Conservation (phyloP, 495 filamentous ascomycete species). For the Penicillium maclennaniae region DNA sequence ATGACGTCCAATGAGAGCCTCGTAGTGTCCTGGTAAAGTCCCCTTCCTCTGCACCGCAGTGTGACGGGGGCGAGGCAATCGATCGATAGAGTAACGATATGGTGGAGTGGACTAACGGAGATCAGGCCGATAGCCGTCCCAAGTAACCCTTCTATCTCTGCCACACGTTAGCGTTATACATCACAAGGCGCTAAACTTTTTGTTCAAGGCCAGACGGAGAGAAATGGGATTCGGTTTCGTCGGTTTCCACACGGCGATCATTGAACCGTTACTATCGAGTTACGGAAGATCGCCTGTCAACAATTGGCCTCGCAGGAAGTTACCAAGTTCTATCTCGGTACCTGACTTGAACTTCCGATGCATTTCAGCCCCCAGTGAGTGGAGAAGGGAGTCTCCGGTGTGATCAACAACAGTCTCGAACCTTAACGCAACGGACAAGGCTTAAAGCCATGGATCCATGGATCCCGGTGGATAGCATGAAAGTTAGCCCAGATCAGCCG, state of each 20-base stretch:
- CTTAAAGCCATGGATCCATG: constrained; percentile 14
- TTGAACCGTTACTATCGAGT: not conserved
- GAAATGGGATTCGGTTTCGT: constrained; percentile 3
- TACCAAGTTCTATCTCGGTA: not conserved
- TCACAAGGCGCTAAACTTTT: constrained; percentile 20
- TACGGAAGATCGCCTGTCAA: not conserved
- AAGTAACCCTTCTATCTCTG: constrained; percentile 21
- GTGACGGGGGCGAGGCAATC: not conserved
- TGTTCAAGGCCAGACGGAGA: constrained; percentile 1
- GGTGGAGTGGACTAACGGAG: constrained; percentile 10
- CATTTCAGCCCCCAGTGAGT: not conserved
- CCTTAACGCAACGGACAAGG: constrained; percentile 1
- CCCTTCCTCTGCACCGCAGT: not conserved
- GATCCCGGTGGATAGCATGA: constrained; percentile 3
- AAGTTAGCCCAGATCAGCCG: not conserved
- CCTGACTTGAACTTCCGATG: not conserved
- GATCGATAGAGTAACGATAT: not conserved
- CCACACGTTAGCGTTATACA: constrained; percentile 23
- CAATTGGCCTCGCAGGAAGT: not conserved
- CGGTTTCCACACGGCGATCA: not conserved
- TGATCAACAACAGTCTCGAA: constrained; percentile 14
- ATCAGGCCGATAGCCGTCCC: constrained; percentile 12
- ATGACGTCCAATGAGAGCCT: constrained; percentile 9
- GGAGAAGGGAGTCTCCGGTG: not conserved
- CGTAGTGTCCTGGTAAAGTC: not conserved